Base-by-base conservation (phyloP, 106 monocot genomes). In the Dendrobium huoshanense region DNA sequence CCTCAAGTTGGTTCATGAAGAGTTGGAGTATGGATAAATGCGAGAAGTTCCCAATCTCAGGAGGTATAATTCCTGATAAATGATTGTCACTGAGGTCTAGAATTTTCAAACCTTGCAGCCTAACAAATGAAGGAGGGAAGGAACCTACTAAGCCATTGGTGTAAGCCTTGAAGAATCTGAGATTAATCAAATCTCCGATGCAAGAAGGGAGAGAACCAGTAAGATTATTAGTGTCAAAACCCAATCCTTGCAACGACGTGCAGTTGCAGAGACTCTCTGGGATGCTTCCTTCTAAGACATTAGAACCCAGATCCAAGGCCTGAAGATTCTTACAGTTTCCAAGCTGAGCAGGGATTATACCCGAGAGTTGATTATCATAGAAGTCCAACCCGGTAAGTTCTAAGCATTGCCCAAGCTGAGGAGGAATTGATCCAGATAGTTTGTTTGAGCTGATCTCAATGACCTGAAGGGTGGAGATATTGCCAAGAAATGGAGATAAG, bases 221-320 rank as follows among this genome's bases (percentile, higher is more conserved):
- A 73, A 96, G 87, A 61, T 94, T 85, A 45, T 96, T 96, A 0
- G 18, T 13, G 10, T 72, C 37, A 10, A 92, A 24, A 24, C 48
- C 88, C 5, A 96, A 58, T 7, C 59, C 76, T 40, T 15, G 37
- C 45, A 96, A 61, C 3, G 83, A 33, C 2, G 88, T 89, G 83
- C 93, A 94, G 55, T 94, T 86, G 83, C 84, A 87, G 41, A 97
- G 80, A 79, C 78, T 75, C 4, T 84, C 81, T 15, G 96, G 94
- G 43, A 97, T 92, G 80, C 77, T 83, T 24, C 92, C 94, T 45
- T 43, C 58, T 19, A 97, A 80, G 47, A 79, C 82, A 79, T 97
- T 97, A 18, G 75, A 44, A 42, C 77, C 75, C 58, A 97, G 78
- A 55, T 84, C 88, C 56, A 94, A 41, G 9, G 77, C 0, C 47